Evolutionary conservation across 495 filamentous ascomycete genomes (phyloP).

Genomic region (Penicillium parvum): DNA sequence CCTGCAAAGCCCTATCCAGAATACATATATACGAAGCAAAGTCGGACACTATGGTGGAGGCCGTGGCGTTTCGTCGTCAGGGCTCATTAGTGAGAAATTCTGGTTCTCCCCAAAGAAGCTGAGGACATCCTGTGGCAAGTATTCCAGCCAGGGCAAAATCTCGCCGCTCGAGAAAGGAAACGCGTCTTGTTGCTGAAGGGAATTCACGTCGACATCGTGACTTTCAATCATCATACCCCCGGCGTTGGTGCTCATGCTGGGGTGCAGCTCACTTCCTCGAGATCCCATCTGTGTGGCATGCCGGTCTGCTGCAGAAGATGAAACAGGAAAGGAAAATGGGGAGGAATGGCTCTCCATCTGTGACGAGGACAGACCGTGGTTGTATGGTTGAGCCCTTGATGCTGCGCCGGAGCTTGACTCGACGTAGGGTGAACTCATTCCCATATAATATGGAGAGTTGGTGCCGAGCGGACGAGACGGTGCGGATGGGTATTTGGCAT

Average conservation of each 20-base stretch:
- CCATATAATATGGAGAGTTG: conserved; percentile 27
- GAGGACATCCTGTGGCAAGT: conserved; percentile 60
- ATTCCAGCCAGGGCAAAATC: conserved; percentile 66
- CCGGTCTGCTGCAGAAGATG: conserved; percentile 30
- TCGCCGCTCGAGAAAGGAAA: conserved; percentile 48
- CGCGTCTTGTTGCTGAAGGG: conserved; percentile 38
- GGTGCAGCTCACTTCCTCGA: conserved; percentile 31
- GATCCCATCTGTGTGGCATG: conserved; percentile 38
- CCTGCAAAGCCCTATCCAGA: conserved; percentile 6
- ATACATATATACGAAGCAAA: conserved; percentile 20
- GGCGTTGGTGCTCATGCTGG: conserved; percentile 30
- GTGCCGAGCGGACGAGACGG: conserved; percentile 11
- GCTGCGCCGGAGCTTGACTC: conserved; percentile 21
- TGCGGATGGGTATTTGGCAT: conserved; percentile 21
- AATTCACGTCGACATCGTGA: conserved; percentile 63
- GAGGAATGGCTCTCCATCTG: conserved; percentile 18
- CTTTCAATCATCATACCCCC: conserved; percentile 65
- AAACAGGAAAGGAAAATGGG: conserved; percentile 24
- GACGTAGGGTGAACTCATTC: conserved; percentile 29
- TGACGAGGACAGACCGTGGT: conserved; percentile 42
- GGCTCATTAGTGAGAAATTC: conserved; percentile 34
- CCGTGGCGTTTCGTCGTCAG: conserved; percentile 24
- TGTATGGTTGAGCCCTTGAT: conserved; percentile 40
- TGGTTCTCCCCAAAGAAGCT: conserved; percentile 49
- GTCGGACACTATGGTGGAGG: conserved; percentile 21